Conservation (phyloP, 371 early-diverging fungal species). For the Mortierella sp. region DNA sequence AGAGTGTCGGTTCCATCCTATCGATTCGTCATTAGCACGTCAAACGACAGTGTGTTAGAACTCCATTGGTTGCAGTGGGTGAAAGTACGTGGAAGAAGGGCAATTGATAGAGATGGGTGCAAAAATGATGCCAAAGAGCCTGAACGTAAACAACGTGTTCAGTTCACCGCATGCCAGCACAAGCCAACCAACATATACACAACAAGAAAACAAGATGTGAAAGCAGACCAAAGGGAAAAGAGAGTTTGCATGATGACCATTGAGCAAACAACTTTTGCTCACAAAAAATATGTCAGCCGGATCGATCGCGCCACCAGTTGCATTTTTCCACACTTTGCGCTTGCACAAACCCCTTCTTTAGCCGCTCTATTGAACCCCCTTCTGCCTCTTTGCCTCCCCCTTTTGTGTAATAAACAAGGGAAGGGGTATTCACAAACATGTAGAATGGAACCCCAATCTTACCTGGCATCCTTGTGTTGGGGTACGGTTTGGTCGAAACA, state of each 20-base stretch:
- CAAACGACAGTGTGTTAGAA: background rate
- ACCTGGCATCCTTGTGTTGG: conserved; percentile 78
- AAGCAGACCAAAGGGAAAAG: background rate
- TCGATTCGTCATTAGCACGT: background rate
- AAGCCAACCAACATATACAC: background rate
- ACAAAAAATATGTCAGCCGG: conserved; percentile 4
- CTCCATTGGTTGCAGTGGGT: background rate
- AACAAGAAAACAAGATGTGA: background rate
- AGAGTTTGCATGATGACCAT: conserved; percentile 9
- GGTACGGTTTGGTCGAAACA: conserved; percentile 80
- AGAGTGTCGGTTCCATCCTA: conserved; percentile 69
- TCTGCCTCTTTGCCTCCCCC: background rate
- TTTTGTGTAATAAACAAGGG: conserved; percentile 1
- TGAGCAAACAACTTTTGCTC: conserved; percentile 8
- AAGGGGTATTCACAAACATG: background rate
- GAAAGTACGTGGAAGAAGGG: background rate
- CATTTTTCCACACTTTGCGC: background rate
- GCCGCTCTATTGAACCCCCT: background rate
- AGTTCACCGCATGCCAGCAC: conserved; percentile 2
- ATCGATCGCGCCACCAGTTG: conserved; percentile 11
- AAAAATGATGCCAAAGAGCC: background rate
- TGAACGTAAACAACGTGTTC: conserved; percentile 14
- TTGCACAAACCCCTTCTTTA: background rate
- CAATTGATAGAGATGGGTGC: background rate
- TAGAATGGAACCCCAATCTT: conserved; percentile 6